Evolutionary conservation across 2,329 filamentous ascomycete species (phyloP).

Genomic region (Gyromitra esculenta): DNA sequence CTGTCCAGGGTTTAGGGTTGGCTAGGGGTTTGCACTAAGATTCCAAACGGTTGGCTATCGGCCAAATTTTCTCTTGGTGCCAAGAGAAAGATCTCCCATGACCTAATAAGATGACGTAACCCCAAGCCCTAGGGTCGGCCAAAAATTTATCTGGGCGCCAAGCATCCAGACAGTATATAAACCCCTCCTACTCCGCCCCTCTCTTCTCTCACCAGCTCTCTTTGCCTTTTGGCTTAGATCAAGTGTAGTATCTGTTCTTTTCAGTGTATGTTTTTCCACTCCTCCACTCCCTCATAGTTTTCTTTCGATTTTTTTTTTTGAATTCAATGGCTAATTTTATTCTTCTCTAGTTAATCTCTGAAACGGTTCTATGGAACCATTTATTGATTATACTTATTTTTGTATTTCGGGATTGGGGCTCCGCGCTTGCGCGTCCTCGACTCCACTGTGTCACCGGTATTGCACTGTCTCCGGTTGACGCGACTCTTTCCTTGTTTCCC

Average conservation of each 20-base stretch:
- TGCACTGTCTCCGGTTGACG: conserved; percentile 3
- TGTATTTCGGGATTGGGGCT: background rate
- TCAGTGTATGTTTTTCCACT: background rate
- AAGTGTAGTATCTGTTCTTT: background rate
- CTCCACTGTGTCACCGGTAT: conserved; percentile 2
- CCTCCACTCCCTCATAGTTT: too few relatives aligned
- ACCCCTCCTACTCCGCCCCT: background rate
- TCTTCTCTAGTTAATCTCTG: background rate
- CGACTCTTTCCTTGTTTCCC: conserved; percentile 3
- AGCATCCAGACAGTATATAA: background rate
- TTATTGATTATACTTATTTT: conserved; percentile 17
- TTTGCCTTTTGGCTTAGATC: background rate
- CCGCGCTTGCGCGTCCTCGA: background rate
- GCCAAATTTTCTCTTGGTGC: too few relatives aligned
- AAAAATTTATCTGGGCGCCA: background rate
- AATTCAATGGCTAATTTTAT: background rate
- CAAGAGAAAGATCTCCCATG: too few relatives aligned
- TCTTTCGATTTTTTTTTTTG: background rate
- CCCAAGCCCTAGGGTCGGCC: background rate
- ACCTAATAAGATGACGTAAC: too few relatives aligned
- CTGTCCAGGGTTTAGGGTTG: background rate
- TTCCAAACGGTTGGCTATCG: too few relatives aligned
- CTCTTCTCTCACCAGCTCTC: background rate
- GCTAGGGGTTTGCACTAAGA: too few relatives aligned
- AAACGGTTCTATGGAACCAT: conserved; percentile 12